Conservation (phyloP, 2,329 filamentous ascomycete species). For the Venturia nashicola region DNA sequence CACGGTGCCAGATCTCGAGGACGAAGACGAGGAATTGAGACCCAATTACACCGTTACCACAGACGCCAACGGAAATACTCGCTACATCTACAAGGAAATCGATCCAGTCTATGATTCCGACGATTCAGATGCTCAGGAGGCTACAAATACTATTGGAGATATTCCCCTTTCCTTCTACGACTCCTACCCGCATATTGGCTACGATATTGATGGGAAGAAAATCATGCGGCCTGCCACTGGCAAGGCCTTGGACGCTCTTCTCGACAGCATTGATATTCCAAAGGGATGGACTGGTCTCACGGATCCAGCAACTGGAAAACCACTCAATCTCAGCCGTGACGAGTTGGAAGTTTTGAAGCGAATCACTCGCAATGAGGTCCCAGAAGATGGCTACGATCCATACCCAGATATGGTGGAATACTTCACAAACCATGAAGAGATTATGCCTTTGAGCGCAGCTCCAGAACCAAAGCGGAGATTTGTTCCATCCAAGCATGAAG, state of each 20-base stretch:
- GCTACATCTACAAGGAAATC: slow-evolving; percentile 89
- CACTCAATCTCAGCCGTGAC: slow-evolving; percentile 72
- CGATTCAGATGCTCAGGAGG: slow-evolving; percentile 70
- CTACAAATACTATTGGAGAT: slow-evolving; percentile 84
- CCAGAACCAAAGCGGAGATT: slow-evolving; percentile 95
- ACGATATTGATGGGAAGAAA: slow-evolving; percentile 97
- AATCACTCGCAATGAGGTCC: slow-evolving; percentile 78
- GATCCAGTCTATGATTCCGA: slow-evolving; percentile 94
- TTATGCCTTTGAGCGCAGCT: slow-evolving; percentile 88
- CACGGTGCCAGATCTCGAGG: slow-evolving; percentile 15
- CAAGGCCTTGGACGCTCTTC: slow-evolving; percentile 79
- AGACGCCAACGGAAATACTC: slow-evolving; percentile 80
- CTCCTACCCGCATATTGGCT: slow-evolving; percentile 94
- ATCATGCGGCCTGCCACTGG: slow-evolving; percentile 93
- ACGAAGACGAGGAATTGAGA: slow-evolving; percentile 17
- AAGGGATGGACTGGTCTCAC: slow-evolving; percentile 96
- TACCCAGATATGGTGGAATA: slow-evolving; percentile 91
- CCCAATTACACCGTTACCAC: slow-evolving; percentile 51
- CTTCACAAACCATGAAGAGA: slow-evolving; percentile 81
- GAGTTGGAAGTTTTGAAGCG: slow-evolving; percentile 81
- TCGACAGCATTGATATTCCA: slow-evolving; percentile 93
- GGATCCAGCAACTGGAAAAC: slow-evolving; percentile 87
- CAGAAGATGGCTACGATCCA: slow-evolving; percentile 80
- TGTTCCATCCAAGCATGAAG: slow-evolving; percentile 91
- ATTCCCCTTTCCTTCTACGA: slow-evolving; percentile 95